Percentiles rank a stretch among this genome's conserved stretches.
phyloP scores from a whole-genome alignment of 2,329 filamentous ascomycete genomes.

The Trichophyton verrucosum region DNA sequence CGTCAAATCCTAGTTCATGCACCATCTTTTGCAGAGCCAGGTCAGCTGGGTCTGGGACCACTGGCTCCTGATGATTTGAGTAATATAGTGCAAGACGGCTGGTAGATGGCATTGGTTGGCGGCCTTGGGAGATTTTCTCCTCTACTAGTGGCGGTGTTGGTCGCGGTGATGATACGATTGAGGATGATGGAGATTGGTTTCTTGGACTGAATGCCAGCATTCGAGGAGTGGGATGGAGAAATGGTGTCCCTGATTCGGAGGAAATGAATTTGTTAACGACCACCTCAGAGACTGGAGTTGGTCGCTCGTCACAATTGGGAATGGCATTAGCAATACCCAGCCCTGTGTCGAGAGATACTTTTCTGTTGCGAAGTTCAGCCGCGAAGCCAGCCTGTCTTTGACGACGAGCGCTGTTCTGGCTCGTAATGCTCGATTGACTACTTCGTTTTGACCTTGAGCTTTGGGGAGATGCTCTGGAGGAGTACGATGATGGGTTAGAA shows the following conservation, averaged over 20 bases:
- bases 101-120: slow-evolving; percentile 13
- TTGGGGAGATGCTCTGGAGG: background rate
- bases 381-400: slow-evolving; percentile 25
- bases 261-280: slow-evolving; percentile 24
- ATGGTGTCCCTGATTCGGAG: background rate
- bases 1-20: slow-evolving; percentile 45
- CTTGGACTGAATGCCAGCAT: slow-evolving; percentile 6
- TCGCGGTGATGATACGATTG: slow-evolving; percentile 3
- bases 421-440: slow-evolving; percentile 5
- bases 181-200: background rate
- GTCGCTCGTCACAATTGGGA: slow-evolving; percentile 23
- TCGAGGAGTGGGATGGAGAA: background rate
- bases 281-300: slow-evolving; percentile 28
- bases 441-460: background rate
- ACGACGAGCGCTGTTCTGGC: slow-evolving; percentile 11
- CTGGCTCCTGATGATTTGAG: slow-evolving; percentile 14
- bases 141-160: slow-evolving; percentile 11
- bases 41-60: slow-evolving; percentile 43
- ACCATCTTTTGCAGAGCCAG: slow-evolving; percentile 46
- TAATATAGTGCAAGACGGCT: slow-evolving; percentile 16
- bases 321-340: background rate
- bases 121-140: slow-evolving; percentile 14
- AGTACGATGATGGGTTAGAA: background rate
- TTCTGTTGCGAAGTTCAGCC: slow-evolving; percentile 22
- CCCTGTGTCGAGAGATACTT: slow-evolving; percentile 5